Base-by-base conservation (phyloP, 805 yeast genomes). In the Candida tammaniensis region DNA sequence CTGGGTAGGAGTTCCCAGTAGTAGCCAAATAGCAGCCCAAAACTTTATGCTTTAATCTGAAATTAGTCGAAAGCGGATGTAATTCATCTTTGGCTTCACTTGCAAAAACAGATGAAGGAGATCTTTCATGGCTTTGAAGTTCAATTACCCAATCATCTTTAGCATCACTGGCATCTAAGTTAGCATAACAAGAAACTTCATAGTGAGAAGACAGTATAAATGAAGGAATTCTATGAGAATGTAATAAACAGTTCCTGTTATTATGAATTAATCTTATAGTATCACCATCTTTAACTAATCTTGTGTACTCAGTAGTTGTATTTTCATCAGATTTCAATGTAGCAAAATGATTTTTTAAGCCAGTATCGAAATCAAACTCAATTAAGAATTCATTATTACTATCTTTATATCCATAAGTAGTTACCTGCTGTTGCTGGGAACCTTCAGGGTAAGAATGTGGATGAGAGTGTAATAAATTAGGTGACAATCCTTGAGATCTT, bases 91-190 rank as follows among this genome's bases (percentile, higher is more conserved):
- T 49, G 37, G 70, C 69, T 55, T 84, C 86, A 31, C 64, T 53
- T 16, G 50, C 55, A 40, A 64, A 67, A 27, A 71, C 71, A 7
- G 57, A 35, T 39, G 68, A 47, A 11, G 75, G 56, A 35, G 71
- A 53, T 31, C 30, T 35, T 46, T 63, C 67, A 54, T 84, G 91
- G 30, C 76, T 76, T 36, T 78, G 84, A 45, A 93, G 72, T 62
- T 91, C 96, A 27, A 91, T 68, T 24, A 82, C 64, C 98, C 98
- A 93, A 59, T 93, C 82, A 55, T 89, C 97, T 52, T 85, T 84
- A 4, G 57, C 58, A 51, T 91, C 98, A 41, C 93, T 91, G 40
- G 78, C 55, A 0, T 73, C 67, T 30, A 73, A 70, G 43, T 77
- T 75, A 38, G 96, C 95, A 54, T 87, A 87, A 52, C 96, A 85